These are phyloP conservation scores for Lodderomyces beijingensis DNA, from an alignment of 1,139 yeast genomes.

Conservation along the genomic window DNA sequence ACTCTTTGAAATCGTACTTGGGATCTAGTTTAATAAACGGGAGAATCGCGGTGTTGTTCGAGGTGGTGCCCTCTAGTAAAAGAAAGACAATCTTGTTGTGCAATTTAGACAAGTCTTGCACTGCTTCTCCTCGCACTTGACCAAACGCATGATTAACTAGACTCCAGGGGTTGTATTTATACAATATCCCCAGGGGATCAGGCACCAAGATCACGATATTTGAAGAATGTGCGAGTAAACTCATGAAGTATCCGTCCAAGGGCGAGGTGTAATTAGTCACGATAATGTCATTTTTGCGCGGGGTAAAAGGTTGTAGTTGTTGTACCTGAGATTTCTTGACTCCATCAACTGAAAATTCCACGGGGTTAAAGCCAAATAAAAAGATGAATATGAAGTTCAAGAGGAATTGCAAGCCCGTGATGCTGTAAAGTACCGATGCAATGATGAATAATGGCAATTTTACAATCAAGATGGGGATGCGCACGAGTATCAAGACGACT, in stretches of 20 bases:
- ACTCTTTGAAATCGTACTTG: slow-evolving; percentile 15
- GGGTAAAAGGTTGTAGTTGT: slow-evolving; percentile 31
- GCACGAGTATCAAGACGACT: slow-evolving; percentile 7
- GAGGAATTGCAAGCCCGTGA: slow-evolving; percentile 16
- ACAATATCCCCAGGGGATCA: slow-evolving; percentile 31
- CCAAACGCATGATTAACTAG: slow-evolving; percentile 33
- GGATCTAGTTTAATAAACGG: slow-evolving; percentile 33
- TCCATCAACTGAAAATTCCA: slow-evolving; percentile 50
- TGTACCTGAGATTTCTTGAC: slow-evolving; percentile 40
- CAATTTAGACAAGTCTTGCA: slow-evolving; percentile 17
- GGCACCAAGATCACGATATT: slow-evolving; percentile 44
- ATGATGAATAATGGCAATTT: slow-evolving; percentile 27
- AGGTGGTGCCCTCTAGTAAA: slow-evolving; percentile 66
- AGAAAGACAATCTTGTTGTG: slow-evolving; percentile 40
- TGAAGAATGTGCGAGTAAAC: slow-evolving; percentile 8
- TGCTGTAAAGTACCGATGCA: slow-evolving; percentile 13
- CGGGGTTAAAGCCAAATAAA: slow-evolving; percentile 23
- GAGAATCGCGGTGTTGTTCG: slow-evolving; percentile 58
- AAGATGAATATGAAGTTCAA: slow-evolving; percentile 14
- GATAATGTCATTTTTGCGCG: slow-evolving; percentile 39
- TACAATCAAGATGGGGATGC: slow-evolving; percentile 17
- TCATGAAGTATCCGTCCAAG: slow-evolving; percentile 40
- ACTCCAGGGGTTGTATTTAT: slow-evolving; percentile 28
- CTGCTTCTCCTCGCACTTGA: slow-evolving; percentile 11
- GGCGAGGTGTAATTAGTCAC: slow-evolving; percentile 56